phyloP scores from a whole-genome alignment of 352 stramenopile genomes.

The Phytophthora foliorum region DNA sequence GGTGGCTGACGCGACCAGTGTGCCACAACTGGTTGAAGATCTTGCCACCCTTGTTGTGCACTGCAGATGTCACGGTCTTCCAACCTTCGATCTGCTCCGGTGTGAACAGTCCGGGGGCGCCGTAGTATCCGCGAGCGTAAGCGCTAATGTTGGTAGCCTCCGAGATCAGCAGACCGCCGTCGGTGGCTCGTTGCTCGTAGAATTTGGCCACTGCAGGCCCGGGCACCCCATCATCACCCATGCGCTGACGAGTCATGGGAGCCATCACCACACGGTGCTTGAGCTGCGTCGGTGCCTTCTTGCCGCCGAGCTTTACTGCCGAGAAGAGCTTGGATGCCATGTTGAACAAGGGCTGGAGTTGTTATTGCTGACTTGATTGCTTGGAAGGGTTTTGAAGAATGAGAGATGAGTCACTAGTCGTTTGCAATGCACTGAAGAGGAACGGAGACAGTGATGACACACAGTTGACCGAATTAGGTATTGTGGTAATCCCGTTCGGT shows the following conservation, averaged over 20 bases:
- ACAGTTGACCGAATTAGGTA: conserved; percentile 6
- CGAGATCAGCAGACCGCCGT: conserved; percentile 64
- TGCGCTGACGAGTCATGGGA: conserved; percentile 60
- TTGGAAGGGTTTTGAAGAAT: conserved; percentile 35
- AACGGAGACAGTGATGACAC: too few species aligned
- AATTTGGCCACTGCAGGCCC: conserved; percentile 52
- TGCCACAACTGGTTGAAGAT: conserved; percentile 92
- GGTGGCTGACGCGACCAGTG: conserved; percentile 71
- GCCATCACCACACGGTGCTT: conserved; percentile 79
- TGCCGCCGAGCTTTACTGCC: conserved; percentile 54
- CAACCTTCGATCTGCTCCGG: conserved; percentile 61
- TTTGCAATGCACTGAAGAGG: too few species aligned
- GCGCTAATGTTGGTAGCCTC: conserved; percentile 69
- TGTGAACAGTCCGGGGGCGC: conserved; percentile 63
- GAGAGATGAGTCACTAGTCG: conserved; percentile 3
- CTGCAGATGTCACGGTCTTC: conserved; percentile 68
- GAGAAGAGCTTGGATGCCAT: conserved; percentile 56
- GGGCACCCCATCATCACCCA: conserved; percentile 46
- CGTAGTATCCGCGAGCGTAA: conserved; percentile 51
- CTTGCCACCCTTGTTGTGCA: conserved; percentile 81
- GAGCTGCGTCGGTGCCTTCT: conserved; percentile 44
- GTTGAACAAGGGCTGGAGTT: not conserved
- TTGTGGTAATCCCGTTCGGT: conserved; percentile 21
- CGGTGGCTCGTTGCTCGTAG: conserved; percentile 70
- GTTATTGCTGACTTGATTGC: conserved; percentile 5